Evolutionary conservation across 2,329 filamentous ascomycete species (phyloP).

Genomic region (Epichloe sp.): DNA sequence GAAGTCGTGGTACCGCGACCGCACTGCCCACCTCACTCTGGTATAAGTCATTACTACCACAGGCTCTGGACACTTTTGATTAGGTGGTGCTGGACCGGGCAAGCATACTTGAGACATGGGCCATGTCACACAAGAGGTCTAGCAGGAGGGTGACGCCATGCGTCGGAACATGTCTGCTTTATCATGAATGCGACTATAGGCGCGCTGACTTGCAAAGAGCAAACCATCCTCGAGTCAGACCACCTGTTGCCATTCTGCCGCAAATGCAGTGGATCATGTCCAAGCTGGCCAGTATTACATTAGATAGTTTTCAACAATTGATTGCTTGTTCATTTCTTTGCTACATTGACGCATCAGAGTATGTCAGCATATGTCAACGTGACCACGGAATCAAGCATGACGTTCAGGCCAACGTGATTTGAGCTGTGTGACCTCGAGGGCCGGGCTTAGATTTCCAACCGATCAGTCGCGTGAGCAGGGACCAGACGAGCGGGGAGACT

Average conservation of each 20-base stretch:
- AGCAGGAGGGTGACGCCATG: neutral
- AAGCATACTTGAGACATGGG: neutral
- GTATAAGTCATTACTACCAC: neutral
- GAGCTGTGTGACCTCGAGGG: neutral
- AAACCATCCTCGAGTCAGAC: no score
- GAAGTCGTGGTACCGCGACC: neutral
- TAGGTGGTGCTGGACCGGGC: neutral
- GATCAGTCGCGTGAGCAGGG: neutral
- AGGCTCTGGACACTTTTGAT: neutral
- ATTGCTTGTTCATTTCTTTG: constrained; percentile 6
- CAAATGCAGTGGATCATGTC: neutral
- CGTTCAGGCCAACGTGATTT: neutral
- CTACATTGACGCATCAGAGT: neutral
- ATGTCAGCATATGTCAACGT: no score
- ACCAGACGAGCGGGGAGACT: neutral
- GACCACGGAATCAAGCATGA: neutral
- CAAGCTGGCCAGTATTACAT: constrained; percentile 1
- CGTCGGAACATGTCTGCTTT: neutral
- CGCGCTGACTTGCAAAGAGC: neutral
- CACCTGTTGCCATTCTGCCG: neutral
- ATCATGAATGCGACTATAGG: neutral
- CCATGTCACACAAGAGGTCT: neutral
- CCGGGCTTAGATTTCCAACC: neutral
- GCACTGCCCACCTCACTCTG: neutral
- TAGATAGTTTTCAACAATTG: constrained; percentile 6